Evolutionary conservation across 371 early-diverging fungal genomes (phyloP).

Genomic region (Spiromyces aspiralis): DNA sequence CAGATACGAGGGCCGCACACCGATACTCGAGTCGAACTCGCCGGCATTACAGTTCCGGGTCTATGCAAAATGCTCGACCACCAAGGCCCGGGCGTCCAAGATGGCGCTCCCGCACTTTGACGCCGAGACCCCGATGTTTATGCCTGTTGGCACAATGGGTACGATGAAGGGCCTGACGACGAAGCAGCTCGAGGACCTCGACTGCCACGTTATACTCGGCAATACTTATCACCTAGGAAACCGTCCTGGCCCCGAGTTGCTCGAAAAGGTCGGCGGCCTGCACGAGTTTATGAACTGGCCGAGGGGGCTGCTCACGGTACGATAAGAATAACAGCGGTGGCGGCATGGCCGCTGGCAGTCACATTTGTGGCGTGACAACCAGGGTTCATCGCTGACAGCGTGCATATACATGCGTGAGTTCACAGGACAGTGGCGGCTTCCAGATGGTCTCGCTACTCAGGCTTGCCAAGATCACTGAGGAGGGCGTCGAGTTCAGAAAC

Average conservation of each 20-base stretch:
- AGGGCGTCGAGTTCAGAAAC: conserved; percentile 82
- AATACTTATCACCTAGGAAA: conserved; percentile 81
- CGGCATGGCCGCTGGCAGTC: no score
- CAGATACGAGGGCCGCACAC: conserved; percentile 3
- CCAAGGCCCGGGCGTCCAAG: conserved; percentile 71
- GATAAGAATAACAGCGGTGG: no score
- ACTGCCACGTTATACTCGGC: conserved; percentile 81
- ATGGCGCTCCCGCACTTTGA: conserved; percentile 70
- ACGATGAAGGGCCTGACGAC: conserved; percentile 79
- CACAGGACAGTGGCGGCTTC: conserved; percentile 77
- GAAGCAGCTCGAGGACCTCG: conserved; percentile 58
- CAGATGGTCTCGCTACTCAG: conserved; percentile 88
- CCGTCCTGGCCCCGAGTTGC: conserved; percentile 55
- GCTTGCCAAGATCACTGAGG: conserved; percentile 73
- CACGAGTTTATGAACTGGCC: conserved; percentile 85
- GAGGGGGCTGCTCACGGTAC: conserved; percentile 56
- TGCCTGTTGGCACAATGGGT: conserved; percentile 98
- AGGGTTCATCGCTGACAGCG: no score
- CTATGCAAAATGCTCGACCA: conserved; percentile 68
- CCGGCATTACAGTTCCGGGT: conserved; percentile 49
- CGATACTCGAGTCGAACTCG: conserved; percentile 19
- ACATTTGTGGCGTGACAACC: no score
- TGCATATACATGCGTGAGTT: no score
- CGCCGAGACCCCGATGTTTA: conserved; percentile 83
- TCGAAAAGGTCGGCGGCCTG: conserved; percentile 61